Evolutionary conservation across 805 yeast genomes (phyloP).

Genomic region (Dipodascopsis tothii): DNA sequence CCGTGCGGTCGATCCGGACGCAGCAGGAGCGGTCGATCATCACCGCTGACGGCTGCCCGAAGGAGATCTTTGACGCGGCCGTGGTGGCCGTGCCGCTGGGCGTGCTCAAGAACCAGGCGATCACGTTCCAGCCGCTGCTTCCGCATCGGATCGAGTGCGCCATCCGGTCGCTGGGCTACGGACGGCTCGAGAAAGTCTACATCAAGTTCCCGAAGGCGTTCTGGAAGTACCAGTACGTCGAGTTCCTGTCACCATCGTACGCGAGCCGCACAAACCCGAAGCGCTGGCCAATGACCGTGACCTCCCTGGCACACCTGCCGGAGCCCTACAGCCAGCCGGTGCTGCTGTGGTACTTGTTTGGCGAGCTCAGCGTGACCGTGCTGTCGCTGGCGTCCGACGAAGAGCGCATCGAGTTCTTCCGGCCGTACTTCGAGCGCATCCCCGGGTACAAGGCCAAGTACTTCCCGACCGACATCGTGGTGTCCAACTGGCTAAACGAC

Average conservation of each 20-base stretch:
- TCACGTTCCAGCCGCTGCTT: slow-evolving; percentile 25
- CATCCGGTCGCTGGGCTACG: slow-evolving; percentile 25
- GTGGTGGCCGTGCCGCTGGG: slow-evolving; percentile 30
- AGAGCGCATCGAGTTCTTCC: slow-evolving; percentile 22
- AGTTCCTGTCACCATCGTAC: slow-evolving; percentile 22
- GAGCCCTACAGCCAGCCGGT: slow-evolving; percentile 21
- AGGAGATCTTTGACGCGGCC: slow-evolving; percentile 24
- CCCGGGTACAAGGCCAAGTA: slow-evolving; percentile 12
- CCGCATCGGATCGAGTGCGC: slow-evolving; percentile 19
- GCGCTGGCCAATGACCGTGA: slow-evolving; percentile 12
- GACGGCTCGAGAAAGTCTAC: slow-evolving; percentile 29
- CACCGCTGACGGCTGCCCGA: neutral
- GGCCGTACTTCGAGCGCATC: slow-evolving; percentile 21
- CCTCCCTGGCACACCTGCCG: slow-evolving; percentile 15
- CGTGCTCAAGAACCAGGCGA: slow-evolving; percentile 23
- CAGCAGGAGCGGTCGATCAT: neutral
- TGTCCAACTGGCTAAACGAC: slow-evolving; percentile 29
- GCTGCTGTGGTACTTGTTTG: slow-evolving; percentile 24
- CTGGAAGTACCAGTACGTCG: slow-evolving; percentile 28
- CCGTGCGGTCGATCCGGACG: slow-evolving; percentile 3
- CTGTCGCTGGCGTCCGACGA: slow-evolving; percentile 18
- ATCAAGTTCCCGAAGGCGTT: slow-evolving; percentile 28
- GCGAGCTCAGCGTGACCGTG: slow-evolving; percentile 22
- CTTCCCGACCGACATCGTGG: slow-evolving; percentile 18
- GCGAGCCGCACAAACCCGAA: slow-evolving; percentile 4